Evolutionary conservation across 371 early-diverging fungal species (phyloP), one percentile per base, ranked within the genome.

Genomic region (Batrachochytrium dendrobatidis): DNA sequence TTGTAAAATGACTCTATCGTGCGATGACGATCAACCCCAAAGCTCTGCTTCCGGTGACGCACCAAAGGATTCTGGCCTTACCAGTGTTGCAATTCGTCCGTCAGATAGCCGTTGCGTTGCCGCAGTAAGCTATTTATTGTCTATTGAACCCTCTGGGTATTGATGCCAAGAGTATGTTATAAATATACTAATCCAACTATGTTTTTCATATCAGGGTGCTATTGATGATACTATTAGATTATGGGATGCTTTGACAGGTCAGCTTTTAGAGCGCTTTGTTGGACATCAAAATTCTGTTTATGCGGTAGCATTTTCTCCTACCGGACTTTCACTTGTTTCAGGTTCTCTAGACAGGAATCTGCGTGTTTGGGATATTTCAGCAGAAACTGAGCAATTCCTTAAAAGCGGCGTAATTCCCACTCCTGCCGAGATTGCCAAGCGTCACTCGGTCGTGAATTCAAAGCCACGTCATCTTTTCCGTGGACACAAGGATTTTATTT

Each of bases 241-340:
- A 10, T 98, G 94, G 95, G 94, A 96, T 67, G 75, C 86, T 12
- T 71, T 82, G 25, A 84, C 88, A 3, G 94, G 94, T 22, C 71
- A 82, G 26, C 73, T 89, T 15, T 64, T 94, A 52, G 92, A 92
- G 67, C 83, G 90, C 44, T 78, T 98, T 60, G 91, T 93, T 64
- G 98, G 97, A 0, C 99, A 99, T 79, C 90, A 87, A 64, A 94
- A 96, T 69, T 90, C 92, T 55, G 97, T 99, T 4, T 94, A 95
- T 63, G 88, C 91, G 5, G 93, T 99, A 46, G 93, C 96, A 0
- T 95, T 99, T 63, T 86, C 92, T 53, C 89, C 95, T 1, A 95
- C 97, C 73, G 98, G 98, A 49, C 71, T 67, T 53, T 73, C 87
- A 5, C 78, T 99, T 20, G 87, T 96, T 22, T 92, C 94, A 49